Evolutionary conservation across 2,329 filamentous ascomycete species (phyloP), one percentile per base, ranked within the genome.

Genomic region (Grosmannia penicillata): DNA sequence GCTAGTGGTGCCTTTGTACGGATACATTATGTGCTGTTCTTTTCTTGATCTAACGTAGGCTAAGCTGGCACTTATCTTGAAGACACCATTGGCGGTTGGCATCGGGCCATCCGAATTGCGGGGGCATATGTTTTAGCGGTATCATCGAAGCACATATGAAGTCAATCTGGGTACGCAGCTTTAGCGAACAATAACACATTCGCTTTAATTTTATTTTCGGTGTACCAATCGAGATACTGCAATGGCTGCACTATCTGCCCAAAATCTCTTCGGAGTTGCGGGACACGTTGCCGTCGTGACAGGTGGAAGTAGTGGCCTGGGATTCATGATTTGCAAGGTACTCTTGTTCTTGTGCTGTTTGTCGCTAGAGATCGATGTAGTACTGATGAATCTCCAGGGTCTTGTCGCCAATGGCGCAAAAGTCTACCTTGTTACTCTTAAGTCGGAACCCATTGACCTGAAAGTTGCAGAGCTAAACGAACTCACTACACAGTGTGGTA

Each of bases 381-480:
- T n/a, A n/a, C 31, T 27, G 33, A 6, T 47, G 3, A 2, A 3
- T 1, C 53, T 62, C 8, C 62, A 56, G 34, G 49, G 53, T 19
- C 50, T 56, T 10, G 71, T 80, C 1, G 59, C 63, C 41, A 82
- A 81, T 54, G 76, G 78, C 43, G 72, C 70, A 41, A 78, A 70
- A 45, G 78, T 83, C 6, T 83, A 82, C 61, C 77, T 84, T 45
- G 75, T 73, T 19, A 77, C 79, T 24, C 73, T 72, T 14, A 74
- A 71, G 31, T 60, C 63, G 21, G 75, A 75, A 49, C 78, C 78
- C 50, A 62, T 78, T 56, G 61, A 65, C 34, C 71, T 76, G 15
- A 68, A 60, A 24, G 69, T 72, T 2, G 71, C 71, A 33, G 55
- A 76, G 40, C 72, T 80, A 32, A 60, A 78, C 42, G 62, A 68